Conservation (phyloP, 352 stramenopile species). For the Phytophthora sojae region DNA sequence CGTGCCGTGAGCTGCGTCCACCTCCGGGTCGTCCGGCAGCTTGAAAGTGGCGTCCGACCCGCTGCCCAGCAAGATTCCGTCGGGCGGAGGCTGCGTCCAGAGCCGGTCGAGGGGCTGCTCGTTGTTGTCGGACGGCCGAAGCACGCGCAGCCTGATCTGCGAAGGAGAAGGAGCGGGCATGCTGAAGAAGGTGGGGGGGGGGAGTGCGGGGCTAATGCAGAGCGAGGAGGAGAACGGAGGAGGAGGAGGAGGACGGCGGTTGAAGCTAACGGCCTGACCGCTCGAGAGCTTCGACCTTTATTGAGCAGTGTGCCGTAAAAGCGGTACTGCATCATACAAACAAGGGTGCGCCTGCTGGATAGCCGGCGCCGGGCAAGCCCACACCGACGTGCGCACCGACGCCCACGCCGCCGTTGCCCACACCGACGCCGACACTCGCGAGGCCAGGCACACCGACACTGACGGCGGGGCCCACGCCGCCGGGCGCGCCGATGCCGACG, state of each 20-base stretch:
- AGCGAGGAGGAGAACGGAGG: not conserved
- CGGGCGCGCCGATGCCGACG: too few relatives aligned
- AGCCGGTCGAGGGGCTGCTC: constrained; percentile 2
- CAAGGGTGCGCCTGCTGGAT: too few relatives aligned
- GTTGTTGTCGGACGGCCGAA: constrained; percentile 22
- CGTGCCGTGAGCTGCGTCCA: constrained; percentile 53
- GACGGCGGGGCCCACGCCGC: too few relatives aligned
- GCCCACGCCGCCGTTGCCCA: too few relatives aligned
- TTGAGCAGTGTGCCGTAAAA: not conserved
- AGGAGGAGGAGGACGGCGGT: not conserved
- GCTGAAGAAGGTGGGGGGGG: not conserved
- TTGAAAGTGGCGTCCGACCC: constrained; percentile 18
- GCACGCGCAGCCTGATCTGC: constrained; percentile 22
- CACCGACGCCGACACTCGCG: too few relatives aligned
- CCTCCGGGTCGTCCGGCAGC: constrained; percentile 19
- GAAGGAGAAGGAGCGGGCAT: not conserved
- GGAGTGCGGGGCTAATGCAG: not conserved
- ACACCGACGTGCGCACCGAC: too few relatives aligned
- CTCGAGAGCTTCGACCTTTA: not conserved
- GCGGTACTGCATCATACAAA: not conserved
- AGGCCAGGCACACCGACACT: too few relatives aligned
- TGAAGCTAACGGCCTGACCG: not conserved
- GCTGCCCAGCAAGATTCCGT: constrained; percentile 27
- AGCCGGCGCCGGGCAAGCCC: too few relatives aligned
- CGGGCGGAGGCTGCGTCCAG: not conserved